These are phyloP conservation scores for Ceratobasidium sp. DNA, from an alignment of 1,284 basidiomycete species.

Conservation along the genomic window DNA sequence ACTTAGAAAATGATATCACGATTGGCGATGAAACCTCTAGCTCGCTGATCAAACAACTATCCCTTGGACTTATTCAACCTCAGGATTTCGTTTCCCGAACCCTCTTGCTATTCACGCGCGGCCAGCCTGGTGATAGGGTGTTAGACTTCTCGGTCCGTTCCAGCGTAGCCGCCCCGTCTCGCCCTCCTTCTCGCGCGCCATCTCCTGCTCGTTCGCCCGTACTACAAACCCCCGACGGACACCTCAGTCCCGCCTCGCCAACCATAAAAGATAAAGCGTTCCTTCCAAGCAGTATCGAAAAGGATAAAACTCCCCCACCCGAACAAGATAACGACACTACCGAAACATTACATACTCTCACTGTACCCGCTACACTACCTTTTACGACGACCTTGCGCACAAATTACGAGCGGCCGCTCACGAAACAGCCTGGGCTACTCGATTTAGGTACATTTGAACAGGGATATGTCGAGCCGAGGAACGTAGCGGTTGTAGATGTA, in stretches of 20 bases:
- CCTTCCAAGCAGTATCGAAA: constrained; percentile 49
- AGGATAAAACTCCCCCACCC: constrained; percentile 47
- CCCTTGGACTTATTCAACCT: constrained; percentile 72
- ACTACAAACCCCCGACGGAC: constrained; percentile 25
- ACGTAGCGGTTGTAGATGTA: constrained; percentile 70
- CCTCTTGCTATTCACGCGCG: constrained; percentile 70
- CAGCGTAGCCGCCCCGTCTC: constrained; percentile 53
- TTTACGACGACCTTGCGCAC: constrained; percentile 68
- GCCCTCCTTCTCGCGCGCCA: constrained; percentile 10
- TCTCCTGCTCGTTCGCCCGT: constrained; percentile 48
- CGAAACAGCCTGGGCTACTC: constrained; percentile 62
- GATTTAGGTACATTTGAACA: constrained; percentile 72
- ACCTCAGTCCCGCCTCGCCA: constrained; percentile 16
- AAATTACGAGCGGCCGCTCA: constrained; percentile 64
- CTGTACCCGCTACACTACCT: constrained; percentile 70
- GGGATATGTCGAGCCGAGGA: constrained; percentile 62
- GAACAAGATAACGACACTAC: constrained; percentile 61
- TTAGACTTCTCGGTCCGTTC: constrained; percentile 84
- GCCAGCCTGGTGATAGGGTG: constrained; percentile 73
- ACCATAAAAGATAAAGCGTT: constrained; percentile 30
- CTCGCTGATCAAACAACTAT: constrained; percentile 78
- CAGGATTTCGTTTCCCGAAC: constrained; percentile 71
- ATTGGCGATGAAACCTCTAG: constrained; percentile 74
- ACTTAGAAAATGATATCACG: constrained; percentile 72
- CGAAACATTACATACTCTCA: constrained; percentile 75